Base-by-base conservation (phyloP, 805 yeast genomes). In the Cyberlindnera euphorbiae region DNA sequence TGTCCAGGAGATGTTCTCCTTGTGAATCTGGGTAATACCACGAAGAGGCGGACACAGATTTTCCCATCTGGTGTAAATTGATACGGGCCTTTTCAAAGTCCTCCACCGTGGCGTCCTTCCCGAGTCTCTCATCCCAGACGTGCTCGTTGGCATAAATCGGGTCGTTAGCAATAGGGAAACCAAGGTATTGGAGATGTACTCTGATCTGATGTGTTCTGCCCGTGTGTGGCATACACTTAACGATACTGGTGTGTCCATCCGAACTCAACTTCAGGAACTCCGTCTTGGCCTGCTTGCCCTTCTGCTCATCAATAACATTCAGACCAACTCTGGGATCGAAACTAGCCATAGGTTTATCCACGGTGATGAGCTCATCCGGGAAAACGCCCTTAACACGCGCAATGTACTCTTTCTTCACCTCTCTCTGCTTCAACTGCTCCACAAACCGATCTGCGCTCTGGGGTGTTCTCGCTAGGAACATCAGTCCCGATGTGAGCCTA, bases 181-280 rank as follows among this genome's bases (percentile, higher is more conserved):
- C 97, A n/a, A 93, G 49, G 46, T 69, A 82, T 59, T 89, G 96
- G 38, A 93, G 62, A 63, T 93, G 98, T 1, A 93, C 95, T 42
- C 98, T 67, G 33, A 93, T 88, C 56, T 90, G 98, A 58, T 90
- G 98, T 0, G 97, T 87, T 53, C 98, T 69, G 0, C 98, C 98
- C 0, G 98, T 90, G 13, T 73, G 62, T 1, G 98, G 98, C 46
- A 67, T 72, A 59, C 97, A 90, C 42, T 77, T 68, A 4, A 93
- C 96, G 18, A 93, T 69, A 83, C 62, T 32, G 84, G 67, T 39
- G 58, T 63, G 35, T 7, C 54, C 54, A 35, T 52, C 56, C 18
- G 37, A 45, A 13, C 49, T 44, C 22, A 52, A 31, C 25, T 44
- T 49, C 28, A 44, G 25, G 60, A 90, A 93, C 11, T 65, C 57